phyloP scores from a whole-genome alignment of 176 grass and related monocot species.

The Eremochloa ophiuroides region DNA sequence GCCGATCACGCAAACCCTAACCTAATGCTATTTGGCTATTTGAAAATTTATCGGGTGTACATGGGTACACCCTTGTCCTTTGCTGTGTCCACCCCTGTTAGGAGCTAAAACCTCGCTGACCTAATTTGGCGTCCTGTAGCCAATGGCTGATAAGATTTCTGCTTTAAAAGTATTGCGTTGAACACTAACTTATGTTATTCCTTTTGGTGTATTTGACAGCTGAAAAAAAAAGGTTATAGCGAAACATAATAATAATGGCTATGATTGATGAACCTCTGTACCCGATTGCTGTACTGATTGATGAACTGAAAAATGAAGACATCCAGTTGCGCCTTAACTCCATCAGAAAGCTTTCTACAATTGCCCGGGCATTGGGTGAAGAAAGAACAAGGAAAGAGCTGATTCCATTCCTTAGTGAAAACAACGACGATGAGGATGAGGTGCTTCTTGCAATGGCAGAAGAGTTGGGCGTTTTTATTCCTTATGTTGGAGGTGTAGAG shows the following conservation, averaged over 20 bases:
- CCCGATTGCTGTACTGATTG: conserved; percentile 86
- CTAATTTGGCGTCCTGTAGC: background rate
- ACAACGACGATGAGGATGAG: conserved; percentile 97
- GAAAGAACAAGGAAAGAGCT: conserved; percentile 94
- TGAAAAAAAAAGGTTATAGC: background rate
- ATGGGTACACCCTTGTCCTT: background rate
- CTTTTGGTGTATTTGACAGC: background rate
- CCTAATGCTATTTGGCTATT: background rate
- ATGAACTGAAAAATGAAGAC: conserved; percentile 97
- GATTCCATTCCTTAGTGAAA: conserved; percentile 94
- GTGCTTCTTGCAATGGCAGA: conserved; percentile 98
- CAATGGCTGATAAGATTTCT: background rate
- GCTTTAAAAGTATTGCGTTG: background rate
- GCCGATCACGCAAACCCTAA: background rate
- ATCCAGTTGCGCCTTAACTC: conserved; percentile 92
- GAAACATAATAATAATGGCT: conserved; percentile 44
- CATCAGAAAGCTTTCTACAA: conserved; percentile 83
- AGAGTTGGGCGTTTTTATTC: conserved; percentile 92
- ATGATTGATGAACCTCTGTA: conserved; percentile 82
- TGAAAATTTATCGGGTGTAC: background rate
- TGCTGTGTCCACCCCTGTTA: background rate
- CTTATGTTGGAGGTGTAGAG: conserved; percentile 92
- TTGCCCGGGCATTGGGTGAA: conserved; percentile 88
- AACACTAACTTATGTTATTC: background rate
- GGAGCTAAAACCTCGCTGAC: background rate